phyloP scores from a whole-genome alignment of 345 rosid genomes.

The Iberis pinnata region DNA sequence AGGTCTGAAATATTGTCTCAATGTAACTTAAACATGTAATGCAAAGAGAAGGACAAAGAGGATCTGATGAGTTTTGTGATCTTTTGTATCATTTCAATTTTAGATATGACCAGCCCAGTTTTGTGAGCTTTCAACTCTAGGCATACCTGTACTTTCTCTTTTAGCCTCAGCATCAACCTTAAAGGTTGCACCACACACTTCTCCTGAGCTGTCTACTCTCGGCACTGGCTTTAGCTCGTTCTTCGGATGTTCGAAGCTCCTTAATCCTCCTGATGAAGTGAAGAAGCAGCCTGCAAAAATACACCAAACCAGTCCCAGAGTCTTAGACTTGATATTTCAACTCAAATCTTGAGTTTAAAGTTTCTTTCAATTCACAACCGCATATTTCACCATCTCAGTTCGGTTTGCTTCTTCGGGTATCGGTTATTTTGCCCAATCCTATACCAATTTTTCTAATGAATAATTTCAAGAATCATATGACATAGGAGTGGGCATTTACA shows the following conservation, averaged over 20 bases:
- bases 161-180: constrained; percentile 67
- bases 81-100: constrained; percentile 7
- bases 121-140: constrained; percentile 83
- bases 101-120: constrained; percentile 64
- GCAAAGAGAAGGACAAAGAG: neutral
- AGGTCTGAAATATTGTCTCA: constrained; percentile 16
- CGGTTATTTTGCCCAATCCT: no score
- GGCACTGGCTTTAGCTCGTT: constrained; percentile 87
- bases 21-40: constrained; percentile 19
- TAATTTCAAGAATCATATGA: no score
- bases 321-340: neutral
- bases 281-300: constrained; percentile 70
- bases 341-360: neutral
- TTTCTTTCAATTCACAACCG: no score
- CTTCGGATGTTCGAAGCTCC: constrained; percentile 85
- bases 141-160: constrained; percentile 61
- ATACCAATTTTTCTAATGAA: no score
- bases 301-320: constrained; percentile 19
- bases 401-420: no score
- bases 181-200: constrained; percentile 75
- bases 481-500: no score
- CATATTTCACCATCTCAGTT: no score
- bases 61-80: neutral
- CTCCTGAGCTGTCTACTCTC: constrained; percentile 84
- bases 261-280: constrained; percentile 79